Conservation (phyloP, 2,329 filamentous ascomycete species). For the Fusarium duplospermum region DNA sequence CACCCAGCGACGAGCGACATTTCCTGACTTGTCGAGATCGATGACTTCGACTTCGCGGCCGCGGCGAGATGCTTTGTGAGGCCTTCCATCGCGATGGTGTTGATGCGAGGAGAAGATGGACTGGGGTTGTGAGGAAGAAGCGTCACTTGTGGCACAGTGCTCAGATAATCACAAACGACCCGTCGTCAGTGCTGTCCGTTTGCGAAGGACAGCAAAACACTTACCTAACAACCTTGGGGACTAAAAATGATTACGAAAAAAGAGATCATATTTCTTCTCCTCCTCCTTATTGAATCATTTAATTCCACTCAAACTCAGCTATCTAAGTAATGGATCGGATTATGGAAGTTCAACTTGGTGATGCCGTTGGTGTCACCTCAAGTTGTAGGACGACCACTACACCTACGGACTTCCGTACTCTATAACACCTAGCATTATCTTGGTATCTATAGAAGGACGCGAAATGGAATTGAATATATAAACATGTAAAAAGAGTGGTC, state of each 20-base stretch:
- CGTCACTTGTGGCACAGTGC: neutral
- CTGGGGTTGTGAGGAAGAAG: neutral
- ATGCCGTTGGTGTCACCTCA: neutral
- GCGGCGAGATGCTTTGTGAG: conserved; percentile 40
- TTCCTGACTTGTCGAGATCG: conserved; percentile 54
- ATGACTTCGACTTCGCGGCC: conserved; percentile 46
- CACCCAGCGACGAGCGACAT: conserved; percentile 50
- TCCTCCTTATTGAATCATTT: no score
- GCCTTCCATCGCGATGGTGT: conserved; percentile 27
- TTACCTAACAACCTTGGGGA: neutral
- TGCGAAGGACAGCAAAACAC: neutral
- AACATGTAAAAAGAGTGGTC: neutral
- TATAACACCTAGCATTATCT: neutral
- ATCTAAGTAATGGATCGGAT: no score
- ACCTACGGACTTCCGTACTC: neutral
- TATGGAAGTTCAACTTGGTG: neutral
- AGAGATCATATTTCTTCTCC: neutral
- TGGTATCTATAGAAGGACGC: neutral
- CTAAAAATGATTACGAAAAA: neutral
- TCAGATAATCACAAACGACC: neutral
- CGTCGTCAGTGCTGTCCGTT: neutral
- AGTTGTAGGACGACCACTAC: neutral
- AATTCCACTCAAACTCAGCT: neutral
- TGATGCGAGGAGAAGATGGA: neutral
- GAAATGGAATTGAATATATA: neutral